Evolutionary conservation across 1,284 basidiomycete species (phyloP), one percentile per base, ranked within the genome.

Genomic region (Sphaerobolus stellatus): DNA sequence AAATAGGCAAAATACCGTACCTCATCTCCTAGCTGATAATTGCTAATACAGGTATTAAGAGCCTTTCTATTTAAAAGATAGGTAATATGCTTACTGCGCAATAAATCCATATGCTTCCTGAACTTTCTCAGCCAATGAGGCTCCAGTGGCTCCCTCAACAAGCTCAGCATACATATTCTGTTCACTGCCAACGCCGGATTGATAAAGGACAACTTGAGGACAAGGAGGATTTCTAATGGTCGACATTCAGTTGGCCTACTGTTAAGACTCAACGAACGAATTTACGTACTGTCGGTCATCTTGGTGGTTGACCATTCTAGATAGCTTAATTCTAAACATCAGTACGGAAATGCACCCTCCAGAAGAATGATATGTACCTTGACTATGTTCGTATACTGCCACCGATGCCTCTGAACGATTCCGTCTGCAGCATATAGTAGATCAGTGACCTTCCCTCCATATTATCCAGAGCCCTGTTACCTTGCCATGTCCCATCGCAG

Each of bases 91-190:
- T 66, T 62, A 86, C 85, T 88, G 83, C 14, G 86, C 78, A 61
- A 88, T 84, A 64, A 88, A 88, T 11, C 77, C 82, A 67, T 88
- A 88, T 24, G 82, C 84, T 58, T 88, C 84, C 66, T 88, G 81
- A 4, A 88, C 83, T 63, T 88, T 86, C 50, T 82, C 81, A 40
- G 70, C 82, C 56, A 88, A 66, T 34, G 78, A 76, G 38, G 72
- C 75, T 25, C 84, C 86, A 2, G 80, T 82, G 5, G 77, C 75
- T 25, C 82, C 71, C 24, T 70, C 65, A 4, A 72, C 56, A 9
- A 66, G 43, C n/a, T 79, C 67, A 2, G 79, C 78, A 62, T 82
- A 84, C 13, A 81, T 66, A 57, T 78, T 79, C n/a, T 74, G 71
- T 20, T 80, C 82, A 9, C 80, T 81, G 1, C 86, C 85, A 18